Evolutionary conservation across 805 yeast species (phyloP).

Genomic region (Kodamaea sagamina): DNA sequence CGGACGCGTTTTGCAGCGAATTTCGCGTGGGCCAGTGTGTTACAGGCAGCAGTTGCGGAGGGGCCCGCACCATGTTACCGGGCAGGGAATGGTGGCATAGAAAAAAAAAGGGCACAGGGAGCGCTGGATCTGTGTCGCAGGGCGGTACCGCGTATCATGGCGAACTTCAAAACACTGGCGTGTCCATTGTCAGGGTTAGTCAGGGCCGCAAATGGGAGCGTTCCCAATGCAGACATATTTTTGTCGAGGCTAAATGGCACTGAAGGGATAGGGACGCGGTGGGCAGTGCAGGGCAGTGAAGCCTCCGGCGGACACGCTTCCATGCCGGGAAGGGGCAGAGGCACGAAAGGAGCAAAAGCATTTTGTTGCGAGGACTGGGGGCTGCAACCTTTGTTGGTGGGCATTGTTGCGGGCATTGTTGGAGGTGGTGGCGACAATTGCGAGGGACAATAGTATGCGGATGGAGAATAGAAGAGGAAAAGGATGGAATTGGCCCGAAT

Average conservation of each 20-base stretch:
- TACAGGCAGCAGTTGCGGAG: too few species aligned
- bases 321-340: too few species aligned
- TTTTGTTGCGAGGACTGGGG: too few species aligned
- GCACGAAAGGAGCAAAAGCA: too few species aligned
- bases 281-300: background rate
- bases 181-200: background rate
- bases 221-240: slow-evolving; percentile 2
- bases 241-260: slow-evolving; percentile 1
- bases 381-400: too few species aligned
- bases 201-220: slow-evolving; percentile 1
- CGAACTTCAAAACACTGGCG: slow-evolving; percentile 7
- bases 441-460: background rate
- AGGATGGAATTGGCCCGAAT: too few species aligned
- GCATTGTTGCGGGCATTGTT: too few species aligned
- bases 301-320: background rate
- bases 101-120: background rate
- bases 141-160: slow-evolving; percentile 6
- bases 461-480: background rate
- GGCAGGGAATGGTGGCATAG: too few species aligned
- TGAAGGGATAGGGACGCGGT: slow-evolving; percentile 4
- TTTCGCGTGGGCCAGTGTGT: too few species aligned
- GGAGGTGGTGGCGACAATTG: too few species aligned
- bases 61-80: too few species aligned
- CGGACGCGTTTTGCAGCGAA: too few species aligned
- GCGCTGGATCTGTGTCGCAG: background rate